Evolutionary conservation across 345 rosid species (phyloP).

Genomic region (Sisymbrium altissimum): DNA sequence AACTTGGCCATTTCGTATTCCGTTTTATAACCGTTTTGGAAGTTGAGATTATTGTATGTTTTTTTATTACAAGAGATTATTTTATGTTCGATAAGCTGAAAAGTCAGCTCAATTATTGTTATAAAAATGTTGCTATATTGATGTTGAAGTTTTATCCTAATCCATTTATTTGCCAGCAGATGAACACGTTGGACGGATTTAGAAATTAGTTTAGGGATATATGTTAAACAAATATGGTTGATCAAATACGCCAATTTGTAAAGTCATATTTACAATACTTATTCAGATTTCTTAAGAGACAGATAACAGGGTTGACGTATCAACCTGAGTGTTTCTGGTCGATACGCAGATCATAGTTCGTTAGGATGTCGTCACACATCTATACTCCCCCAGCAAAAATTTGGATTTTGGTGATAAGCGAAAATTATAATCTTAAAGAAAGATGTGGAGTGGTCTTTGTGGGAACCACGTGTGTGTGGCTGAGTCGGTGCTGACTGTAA

Average conservation of each 20-base stretch:
- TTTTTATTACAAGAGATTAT: not conserved
- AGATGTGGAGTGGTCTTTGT: conserved; percentile 10
- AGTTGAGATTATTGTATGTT: conserved; percentile 6
- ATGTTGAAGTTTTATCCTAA: conserved; percentile 25
- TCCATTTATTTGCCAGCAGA: conserved; percentile 20
- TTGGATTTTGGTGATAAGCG: conserved; percentile 3
- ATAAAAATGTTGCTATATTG: not conserved
- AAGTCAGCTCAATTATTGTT: conserved; percentile 20
- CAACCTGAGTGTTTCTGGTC: not conserved
- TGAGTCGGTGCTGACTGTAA: conserved; percentile 28
- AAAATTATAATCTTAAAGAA: not conserved
- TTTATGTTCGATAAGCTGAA: conserved; percentile 12
- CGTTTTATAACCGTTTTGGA: conserved; percentile 24
- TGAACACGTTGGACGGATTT: conserved; percentile 18
- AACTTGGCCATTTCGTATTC: conserved; percentile 22
- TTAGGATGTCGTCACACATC: conserved; percentile 9
- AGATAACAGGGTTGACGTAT: conserved; percentile 23
- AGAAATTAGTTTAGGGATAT: not conserved
- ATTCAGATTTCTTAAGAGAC: not conserved
- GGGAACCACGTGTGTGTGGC: conserved; percentile 28
- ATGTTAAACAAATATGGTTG: not conserved
- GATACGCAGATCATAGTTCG: conserved; percentile 30
- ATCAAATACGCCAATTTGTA: not conserved
- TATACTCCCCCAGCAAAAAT: not conserved
- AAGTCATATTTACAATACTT: conserved; percentile 2